These are phyloP conservation scores for Colletotrichum lini DNA, from an alignment of 2,329 filamentous ascomycete species.

Conservation along the genomic window DNA sequence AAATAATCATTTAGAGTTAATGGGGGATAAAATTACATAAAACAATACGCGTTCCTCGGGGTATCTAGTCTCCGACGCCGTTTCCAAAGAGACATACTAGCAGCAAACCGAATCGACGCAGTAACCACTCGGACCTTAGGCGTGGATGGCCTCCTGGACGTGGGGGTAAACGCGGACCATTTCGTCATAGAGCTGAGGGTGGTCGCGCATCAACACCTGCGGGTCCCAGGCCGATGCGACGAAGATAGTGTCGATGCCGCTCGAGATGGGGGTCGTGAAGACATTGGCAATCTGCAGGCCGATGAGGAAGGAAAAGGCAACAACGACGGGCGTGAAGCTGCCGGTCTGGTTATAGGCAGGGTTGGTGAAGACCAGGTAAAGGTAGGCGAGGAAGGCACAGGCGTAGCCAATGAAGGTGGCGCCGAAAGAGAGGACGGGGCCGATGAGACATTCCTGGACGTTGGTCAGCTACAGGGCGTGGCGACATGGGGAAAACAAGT, in stretches of 20 bases:
- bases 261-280: constrained; percentile 89
- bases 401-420: constrained; percentile 87
- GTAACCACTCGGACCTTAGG: constrained; percentile 51
- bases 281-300: constrained; percentile 91
- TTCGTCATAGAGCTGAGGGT: constrained; percentile 83
- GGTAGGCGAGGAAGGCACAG: constrained; percentile 84
- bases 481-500: accelerated
- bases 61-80: constrained; percentile 21
- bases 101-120: background rate
- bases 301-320: constrained; percentile 90
- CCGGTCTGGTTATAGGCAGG: constrained; percentile 81
- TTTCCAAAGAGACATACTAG: background rate
- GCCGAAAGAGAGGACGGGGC: constrained; percentile 81
- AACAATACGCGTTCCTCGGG: background rate
- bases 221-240: constrained; percentile 81
- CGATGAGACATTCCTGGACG: constrained; percentile 79
- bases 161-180: constrained; percentile 88
- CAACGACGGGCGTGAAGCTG: constrained; percentile 80
- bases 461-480: background rate
- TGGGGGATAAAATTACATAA: background rate
- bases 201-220: constrained; percentile 82
- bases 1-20: background rate
- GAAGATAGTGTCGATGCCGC: constrained; percentile 93
- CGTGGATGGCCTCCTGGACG: constrained; percentile 83
- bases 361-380: constrained; percentile 89